These are phyloP conservation scores for Prunus davidiana DNA, from an alignment of 306 rosid species.

Conservation along the genomic window DNA sequence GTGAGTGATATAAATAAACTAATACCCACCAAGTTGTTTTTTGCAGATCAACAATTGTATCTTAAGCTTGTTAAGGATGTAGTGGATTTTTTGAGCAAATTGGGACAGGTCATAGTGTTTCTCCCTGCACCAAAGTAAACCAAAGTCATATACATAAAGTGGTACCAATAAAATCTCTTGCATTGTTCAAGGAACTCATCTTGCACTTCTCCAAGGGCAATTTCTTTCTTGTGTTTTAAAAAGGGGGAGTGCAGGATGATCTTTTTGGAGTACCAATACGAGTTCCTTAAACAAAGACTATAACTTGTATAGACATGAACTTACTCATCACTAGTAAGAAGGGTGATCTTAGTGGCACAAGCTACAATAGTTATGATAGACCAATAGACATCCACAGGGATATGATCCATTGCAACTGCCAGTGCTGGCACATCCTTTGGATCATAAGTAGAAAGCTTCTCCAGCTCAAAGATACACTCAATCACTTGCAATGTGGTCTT, in stretches of 20 bases:
- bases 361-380: conserved; percentile 48
- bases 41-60: conserved; percentile 32
- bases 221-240: too few relatives aligned
- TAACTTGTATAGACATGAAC: conserved; percentile 1
- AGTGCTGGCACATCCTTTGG: conserved; percentile 52
- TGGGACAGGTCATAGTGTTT: conserved; percentile 48
- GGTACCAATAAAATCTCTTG: too few relatives aligned
- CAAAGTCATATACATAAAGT: neutral
- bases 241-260: too few relatives aligned
- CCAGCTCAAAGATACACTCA: conserved; percentile 39
- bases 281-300: too few relatives aligned
- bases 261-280: neutral
- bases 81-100: conserved; percentile 50
- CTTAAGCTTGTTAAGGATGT: conserved; percentile 49
- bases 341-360: conserved; percentile 41
- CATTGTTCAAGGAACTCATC: too few relatives aligned
- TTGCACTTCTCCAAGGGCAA: too few relatives aligned
- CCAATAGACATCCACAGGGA: conserved; percentile 65
- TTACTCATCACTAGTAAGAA: conserved; percentile 43
- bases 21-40: conserved; percentile 43
- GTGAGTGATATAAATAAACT: neutral
- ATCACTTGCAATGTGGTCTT: conserved; percentile 50
- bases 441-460: conserved; percentile 36
- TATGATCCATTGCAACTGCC: conserved; percentile 31
- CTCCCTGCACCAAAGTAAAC: conserved; percentile 25